These are phyloP conservation scores for Iodosphaeria phyllophila DNA, from an alignment of 2,329 filamentous ascomycete species.

Conservation along the genomic window DNA sequence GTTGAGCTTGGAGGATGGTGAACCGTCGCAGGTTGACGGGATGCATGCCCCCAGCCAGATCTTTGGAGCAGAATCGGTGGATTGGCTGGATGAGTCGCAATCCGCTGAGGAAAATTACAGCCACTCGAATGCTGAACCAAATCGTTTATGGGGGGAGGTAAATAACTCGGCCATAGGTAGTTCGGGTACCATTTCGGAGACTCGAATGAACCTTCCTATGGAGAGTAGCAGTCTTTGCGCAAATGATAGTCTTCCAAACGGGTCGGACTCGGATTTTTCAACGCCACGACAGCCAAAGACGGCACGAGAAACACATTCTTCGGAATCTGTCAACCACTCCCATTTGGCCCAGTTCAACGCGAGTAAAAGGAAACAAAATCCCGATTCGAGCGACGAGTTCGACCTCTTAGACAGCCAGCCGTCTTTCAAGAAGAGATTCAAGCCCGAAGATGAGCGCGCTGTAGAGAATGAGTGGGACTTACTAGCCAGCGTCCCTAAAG, in stretches of 20 bases:
- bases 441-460: conserved; percentile 15
- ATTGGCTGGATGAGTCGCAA: too few relatives aligned
- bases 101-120: conserved; percentile 64
- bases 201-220: conserved; percentile 27
- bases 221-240: conserved; percentile 13
- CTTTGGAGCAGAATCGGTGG: too few relatives aligned
- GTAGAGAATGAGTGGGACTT: conserved; percentile 22
- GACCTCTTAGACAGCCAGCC: conserved; percentile 22
- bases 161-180: conserved; percentile 32
- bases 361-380: conserved; percentile 36
- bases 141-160: conserved; percentile 35
- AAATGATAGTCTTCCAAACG: conserved; percentile 17
- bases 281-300: conserved; percentile 24
- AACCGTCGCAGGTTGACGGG: conserved; percentile 11
- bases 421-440: conserved; percentile 29
- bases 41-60: too few relatives aligned
- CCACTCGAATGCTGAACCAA: conserved; percentile 31
- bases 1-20: conserved; percentile 37
- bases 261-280: conserved; percentile 26
- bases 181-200: conserved; percentile 28
- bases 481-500: conserved; percentile 28
- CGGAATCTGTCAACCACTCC: conserved; percentile 7
- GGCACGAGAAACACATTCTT: conserved; percentile 11
- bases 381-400: conserved; percentile 32
- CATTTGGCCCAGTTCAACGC: conserved; percentile 19